Evolutionary conservation across 1,284 basidiomycete genomes (phyloP), one percentile per base, ranked within the genome.

Genomic region (Moesziomyces sp.): DNA sequence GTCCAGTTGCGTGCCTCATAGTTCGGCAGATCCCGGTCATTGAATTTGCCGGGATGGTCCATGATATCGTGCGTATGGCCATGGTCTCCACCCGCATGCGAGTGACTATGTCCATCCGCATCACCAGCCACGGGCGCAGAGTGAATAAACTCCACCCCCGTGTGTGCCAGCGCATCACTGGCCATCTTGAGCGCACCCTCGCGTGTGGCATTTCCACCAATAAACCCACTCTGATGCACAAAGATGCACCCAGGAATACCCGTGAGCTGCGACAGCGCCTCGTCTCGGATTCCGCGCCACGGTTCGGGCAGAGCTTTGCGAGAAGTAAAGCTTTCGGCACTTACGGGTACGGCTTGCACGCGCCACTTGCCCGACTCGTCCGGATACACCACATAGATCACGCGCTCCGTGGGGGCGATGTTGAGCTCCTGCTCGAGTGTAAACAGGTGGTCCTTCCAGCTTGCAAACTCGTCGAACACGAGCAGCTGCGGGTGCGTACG

Each of bases 381-480:
- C 3, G 93, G 93, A 84, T 98, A 99, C 58, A 99, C 87, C 58
- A 96, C 88, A 83, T 98, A 99, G 50, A 93, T 87, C 13, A 73
- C 68, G 0, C 91, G 89, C 79, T 90, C 80, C 19, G 58, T 73
- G 0, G 74, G 76, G 7, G 78, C 64, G 30, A 82, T 78, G 46
- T 46, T 60, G 44, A 76, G 69, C 46, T 80, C 68, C 34, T 83
- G 76, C 84, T 98, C 96, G 45, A 97, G 87, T 58, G 92, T 89
- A 84, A 94, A 96, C 16, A 98, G 88, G 84, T 99, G 96, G 78
- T 97, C 93, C 89, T 95, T 96, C 93, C 93, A 96, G 2, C 92
- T 92, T 16, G 90, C 88, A 84, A 90, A 94, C 56, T 89, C 87
- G 66, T 93, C 88, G 80, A 98, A 92, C 9, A 95, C 85, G 52